These are phyloP conservation scores for Sisymbrium irio DNA, from an alignment of 345 rosid genomes.

Conservation along the genomic window DNA sequence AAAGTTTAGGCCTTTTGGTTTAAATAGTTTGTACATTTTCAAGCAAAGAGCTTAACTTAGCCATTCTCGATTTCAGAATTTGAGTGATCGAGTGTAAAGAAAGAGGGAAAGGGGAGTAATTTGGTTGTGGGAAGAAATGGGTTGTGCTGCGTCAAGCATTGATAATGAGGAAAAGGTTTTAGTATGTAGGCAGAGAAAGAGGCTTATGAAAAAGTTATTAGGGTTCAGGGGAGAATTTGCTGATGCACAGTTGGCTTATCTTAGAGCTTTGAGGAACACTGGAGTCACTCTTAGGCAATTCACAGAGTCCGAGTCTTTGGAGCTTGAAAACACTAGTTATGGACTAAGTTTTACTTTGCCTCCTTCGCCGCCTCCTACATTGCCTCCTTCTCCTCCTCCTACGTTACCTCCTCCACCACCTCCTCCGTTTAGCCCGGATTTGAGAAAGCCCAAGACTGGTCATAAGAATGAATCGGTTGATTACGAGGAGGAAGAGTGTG, in stretches of 20 bases:
- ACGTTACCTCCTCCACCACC: slow-evolving; percentile 71
- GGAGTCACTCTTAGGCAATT: slow-evolving; percentile 90
- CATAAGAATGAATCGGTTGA: slow-evolving; percentile 29
- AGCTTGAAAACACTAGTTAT: slow-evolving; percentile 53
- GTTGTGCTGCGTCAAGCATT: slow-evolving; percentile 82
- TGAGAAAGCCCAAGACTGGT: slow-evolving; percentile 32
- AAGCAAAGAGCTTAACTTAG: slow-evolving; percentile 7
- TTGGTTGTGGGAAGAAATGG: slow-evolving; percentile 48
- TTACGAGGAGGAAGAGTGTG: slow-evolving; percentile 35
- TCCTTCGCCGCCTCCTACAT: slow-evolving; percentile 54
- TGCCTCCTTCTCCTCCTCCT: slow-evolving; percentile 88
- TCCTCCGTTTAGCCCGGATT: slow-evolving; percentile 61
- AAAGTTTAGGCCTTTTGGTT: slow-evolving; percentile 20
- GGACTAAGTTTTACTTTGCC: slow-evolving; percentile 43
- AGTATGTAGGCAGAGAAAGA: slow-evolving; percentile 79
- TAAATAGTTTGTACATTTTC: neutral
- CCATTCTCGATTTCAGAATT: slow-evolving; percentile 7
- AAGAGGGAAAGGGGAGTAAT: neutral
- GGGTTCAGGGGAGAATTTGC: slow-evolving; percentile 73
- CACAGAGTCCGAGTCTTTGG: slow-evolving; percentile 81
- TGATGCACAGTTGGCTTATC: slow-evolving; percentile 67
- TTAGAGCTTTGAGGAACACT: slow-evolving; percentile 79
- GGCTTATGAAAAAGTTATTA: slow-evolving; percentile 70
- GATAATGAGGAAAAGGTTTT: slow-evolving; percentile 74
- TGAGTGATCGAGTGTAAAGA: neutral